These are phyloP conservation scores for Neoascochyta sp. DNA, from an alignment of 2,329 filamentous ascomycete genomes.

Conservation along the genomic window DNA sequence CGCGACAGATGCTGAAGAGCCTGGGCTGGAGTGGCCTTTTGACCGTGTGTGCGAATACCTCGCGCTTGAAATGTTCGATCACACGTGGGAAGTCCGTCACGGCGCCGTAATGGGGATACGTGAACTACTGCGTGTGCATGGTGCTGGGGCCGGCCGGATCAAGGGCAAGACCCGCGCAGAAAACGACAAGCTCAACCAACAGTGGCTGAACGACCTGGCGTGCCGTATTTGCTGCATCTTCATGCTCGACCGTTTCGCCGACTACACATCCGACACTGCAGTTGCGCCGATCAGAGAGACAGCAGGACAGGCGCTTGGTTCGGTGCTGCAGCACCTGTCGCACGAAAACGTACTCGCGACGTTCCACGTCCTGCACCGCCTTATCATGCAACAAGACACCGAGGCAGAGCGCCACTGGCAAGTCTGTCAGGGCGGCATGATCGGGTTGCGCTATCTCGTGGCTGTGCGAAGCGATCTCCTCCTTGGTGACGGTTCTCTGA, in stretches of 20 bases:
- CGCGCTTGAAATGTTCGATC: constrained; percentile 88
- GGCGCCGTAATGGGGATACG: constrained; percentile 92
- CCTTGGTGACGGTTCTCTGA: constrained; percentile 75
- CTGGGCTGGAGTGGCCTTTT: constrained; percentile 88
- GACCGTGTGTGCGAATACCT: constrained; percentile 92
- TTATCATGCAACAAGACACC: constrained; percentile 82
- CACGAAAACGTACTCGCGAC: constrained; percentile 75
- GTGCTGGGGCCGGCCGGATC: constrained; percentile 76
- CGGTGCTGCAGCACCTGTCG: constrained; percentile 79
- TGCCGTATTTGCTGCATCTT: constrained; percentile 92
- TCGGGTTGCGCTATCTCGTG: constrained; percentile 89
- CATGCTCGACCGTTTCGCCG: constrained; percentile 95
- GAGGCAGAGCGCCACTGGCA: constrained; percentile 72
- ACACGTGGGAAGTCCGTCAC: constrained; percentile 91
- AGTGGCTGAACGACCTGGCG: constrained; percentile 92
- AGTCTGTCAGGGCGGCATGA: constrained; percentile 96
- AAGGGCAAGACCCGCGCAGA: constrained; percentile 66
- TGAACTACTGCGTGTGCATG: constrained; percentile 89
- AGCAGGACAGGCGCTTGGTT: constrained; percentile 87
- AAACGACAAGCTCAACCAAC: constrained; percentile 75
- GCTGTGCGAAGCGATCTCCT: constrained; percentile 91
- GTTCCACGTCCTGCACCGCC: constrained; percentile 77
- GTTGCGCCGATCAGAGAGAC: constrained; percentile 95
- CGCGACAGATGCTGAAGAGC: constrained; percentile 69
- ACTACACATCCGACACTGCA: constrained; percentile 96